Base-by-base conservation (phyloP, 768 basidiomycete species). In the Dacryopinax primogenitus region DNA sequence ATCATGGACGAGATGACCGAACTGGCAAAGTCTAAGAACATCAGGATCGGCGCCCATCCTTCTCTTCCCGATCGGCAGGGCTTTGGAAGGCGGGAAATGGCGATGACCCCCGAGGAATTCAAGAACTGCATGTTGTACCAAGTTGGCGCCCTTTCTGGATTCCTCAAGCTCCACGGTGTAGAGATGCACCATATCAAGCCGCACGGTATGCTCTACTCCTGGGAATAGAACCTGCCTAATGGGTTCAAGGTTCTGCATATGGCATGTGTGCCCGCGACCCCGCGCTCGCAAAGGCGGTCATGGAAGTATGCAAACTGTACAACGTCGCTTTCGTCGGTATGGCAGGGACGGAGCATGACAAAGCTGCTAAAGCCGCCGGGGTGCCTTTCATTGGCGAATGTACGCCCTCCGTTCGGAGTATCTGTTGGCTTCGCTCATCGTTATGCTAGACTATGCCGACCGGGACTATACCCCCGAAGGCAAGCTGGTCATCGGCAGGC, bases 41-140 rank as follows among this genome's bases (percentile, higher is more conserved):
- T 86, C 32, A 74, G 76, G 30, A 78, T 85, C n/a, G 86, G 86
- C 0, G 86, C 86, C 7, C 86, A 87, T 68, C 86, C 86, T 1
- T 84, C 82, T 23, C 78, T 85, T 28, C 86, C 74, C 2, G 85
- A 87, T 71, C 71, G 79, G 21, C 84, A 85, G 69, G 85, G 85
- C 0, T 86, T 86, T 65, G 86, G 86, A 3, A 73, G 85, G 21
- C 76, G 85, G 33, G 85, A 86, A 68, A 83, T 87, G 82, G 78
- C 76, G 0, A 80, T 86, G 65, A 79, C 81, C 64, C 80, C 83
- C 1, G 85, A 82, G 1, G 83, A 84, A 66, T 78, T 86, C 34
- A 75, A 74, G 6, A 77, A 80, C 28, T 83, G 82, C 70, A 82
- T 86, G 66, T 76, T 83, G 3, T 86, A 85, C 69, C 86, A 87